Percentiles rank a stretch among this genome's conserved stretches.
Conservation (phyloP, 2,329 filamentous ascomycete genomes). For the Claviceps digitariae region DNA sequence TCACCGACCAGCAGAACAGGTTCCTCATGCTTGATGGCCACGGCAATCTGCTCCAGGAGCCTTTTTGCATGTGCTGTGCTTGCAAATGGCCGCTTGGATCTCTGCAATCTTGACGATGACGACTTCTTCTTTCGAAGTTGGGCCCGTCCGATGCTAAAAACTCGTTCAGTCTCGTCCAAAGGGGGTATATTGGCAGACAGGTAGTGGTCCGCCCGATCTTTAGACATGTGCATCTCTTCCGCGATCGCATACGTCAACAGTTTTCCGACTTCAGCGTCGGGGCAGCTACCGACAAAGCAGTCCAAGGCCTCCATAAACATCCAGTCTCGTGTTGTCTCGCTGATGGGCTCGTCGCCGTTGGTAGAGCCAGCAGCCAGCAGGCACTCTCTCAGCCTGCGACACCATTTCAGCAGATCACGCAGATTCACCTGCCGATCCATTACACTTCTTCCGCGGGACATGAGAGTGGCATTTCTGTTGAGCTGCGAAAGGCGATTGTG, state of each 20-base stretch:
- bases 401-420: slow-evolving; percentile 85
- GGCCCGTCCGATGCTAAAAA: slow-evolving; percentile 53
- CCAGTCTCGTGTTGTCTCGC: slow-evolving; percentile 59
- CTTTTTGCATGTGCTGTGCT: slow-evolving; percentile 75
- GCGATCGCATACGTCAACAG: slow-evolving; percentile 59
- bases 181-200: slow-evolving; percentile 58
- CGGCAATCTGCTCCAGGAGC: slow-evolving; percentile 76
- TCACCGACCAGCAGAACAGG: slow-evolving; percentile 93
- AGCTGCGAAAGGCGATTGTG: slow-evolving; percentile 39
- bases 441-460: slow-evolving; percentile 26
- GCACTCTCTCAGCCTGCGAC: slow-evolving; percentile 56
- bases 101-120: slow-evolving; percentile 32
- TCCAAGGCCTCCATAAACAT: slow-evolving; percentile 93
- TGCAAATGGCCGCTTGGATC: slow-evolving; percentile 61
- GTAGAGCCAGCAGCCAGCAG: slow-evolving; percentile 48
- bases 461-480: slow-evolving; percentile 29
- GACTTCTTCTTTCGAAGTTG: slow-evolving; percentile 43
- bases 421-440: slow-evolving; percentile 47
- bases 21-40: slow-evolving; percentile 71
- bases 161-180: slow-evolving; percentile 46
- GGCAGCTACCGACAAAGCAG: slow-evolving; percentile 75
- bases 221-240: slow-evolving; percentile 75
- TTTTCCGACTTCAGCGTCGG: slow-evolving; percentile 46
- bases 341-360: slow-evolving; percentile 55
- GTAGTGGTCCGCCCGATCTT: slow-evolving; percentile 67